These are phyloP conservation scores for Pseudocercospora musae DNA, from an alignment of 2,329 filamentous ascomycete species.

Conservation along the genomic window DNA sequence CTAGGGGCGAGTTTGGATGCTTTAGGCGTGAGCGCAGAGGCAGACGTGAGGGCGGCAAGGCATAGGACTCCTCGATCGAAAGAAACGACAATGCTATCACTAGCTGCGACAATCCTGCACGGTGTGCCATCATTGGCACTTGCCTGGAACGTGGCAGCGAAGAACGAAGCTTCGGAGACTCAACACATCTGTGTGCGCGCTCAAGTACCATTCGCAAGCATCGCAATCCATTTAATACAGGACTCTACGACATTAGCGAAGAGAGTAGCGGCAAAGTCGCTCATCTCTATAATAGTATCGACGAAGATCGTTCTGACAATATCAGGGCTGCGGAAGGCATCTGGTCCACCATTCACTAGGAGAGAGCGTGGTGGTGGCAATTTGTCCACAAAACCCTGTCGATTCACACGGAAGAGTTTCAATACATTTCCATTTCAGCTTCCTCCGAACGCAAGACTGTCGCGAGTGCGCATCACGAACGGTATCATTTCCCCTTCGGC, in stretches of 20 bases:
- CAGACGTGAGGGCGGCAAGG: slow-evolving; percentile 13
- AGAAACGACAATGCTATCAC: neutral
- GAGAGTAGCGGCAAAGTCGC: neutral
- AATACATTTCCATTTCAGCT: neutral
- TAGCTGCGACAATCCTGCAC: neutral
- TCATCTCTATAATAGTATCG: neutral
- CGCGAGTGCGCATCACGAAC: neutral
- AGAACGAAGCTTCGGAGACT: neutral
- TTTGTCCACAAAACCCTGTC: neutral
- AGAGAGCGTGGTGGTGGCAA: neutral
- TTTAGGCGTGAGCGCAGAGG: slow-evolving; percentile 27
- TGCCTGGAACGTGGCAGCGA: neutral
- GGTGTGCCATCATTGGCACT: neutral
- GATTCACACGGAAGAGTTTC: neutral
- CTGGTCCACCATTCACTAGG: neutral
- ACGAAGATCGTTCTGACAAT: neutral
- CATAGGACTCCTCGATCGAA: slow-evolving; percentile 1
- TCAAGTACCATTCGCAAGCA: neutral
- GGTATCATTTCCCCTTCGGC: neutral
- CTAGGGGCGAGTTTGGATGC: slow-evolving; percentile 70
- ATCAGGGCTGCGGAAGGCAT: neutral
- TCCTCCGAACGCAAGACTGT: neutral
- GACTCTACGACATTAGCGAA: neutral
- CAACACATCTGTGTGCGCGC: neutral
- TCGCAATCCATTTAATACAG: neutral